These are phyloP conservation scores for Leishmania braziliensis DNA, from an alignment of 208 protist genomes.

Conservation along the genomic window DNA sequence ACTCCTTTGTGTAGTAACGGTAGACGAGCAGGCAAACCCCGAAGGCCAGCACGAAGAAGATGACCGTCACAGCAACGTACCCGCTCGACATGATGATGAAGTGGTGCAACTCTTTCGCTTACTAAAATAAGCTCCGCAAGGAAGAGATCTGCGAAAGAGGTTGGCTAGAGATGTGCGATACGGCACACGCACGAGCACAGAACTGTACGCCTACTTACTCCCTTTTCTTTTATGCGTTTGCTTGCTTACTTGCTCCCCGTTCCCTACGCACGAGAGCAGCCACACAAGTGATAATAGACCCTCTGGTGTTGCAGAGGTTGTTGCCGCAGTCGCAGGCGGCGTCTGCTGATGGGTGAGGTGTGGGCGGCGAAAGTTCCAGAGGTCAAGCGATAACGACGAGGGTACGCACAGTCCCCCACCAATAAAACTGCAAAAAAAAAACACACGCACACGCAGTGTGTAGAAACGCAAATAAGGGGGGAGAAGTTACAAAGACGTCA, in stretches of 20 bases:
- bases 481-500: background rate
- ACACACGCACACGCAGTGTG: background rate
- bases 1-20: conserved; percentile 81
- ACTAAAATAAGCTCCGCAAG: background rate
- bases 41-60: conserved; percentile 77
- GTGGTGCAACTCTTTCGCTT: background rate
- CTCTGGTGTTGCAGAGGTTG: background rate
- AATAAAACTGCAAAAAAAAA: background rate
- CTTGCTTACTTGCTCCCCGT: background rate
- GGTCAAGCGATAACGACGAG: background rate
- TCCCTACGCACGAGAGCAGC: background rate
- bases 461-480: background rate
- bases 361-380: background rate
- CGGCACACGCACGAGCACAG: background rate
- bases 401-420: background rate
- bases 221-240: background rate
- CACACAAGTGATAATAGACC: background rate
- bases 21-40: conserved; percentile 59
- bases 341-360: background rate
- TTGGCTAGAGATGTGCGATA: background rate
- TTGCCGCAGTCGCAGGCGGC: background rate
- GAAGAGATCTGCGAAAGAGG: background rate
- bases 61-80: conserved; percentile 57
- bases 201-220: background rate
- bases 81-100: conserved; percentile 38